phyloP scores from a whole-genome alignment of 2,329 filamentous ascomycete genomes.

The Dothidotthia symphoricarpi region DNA sequence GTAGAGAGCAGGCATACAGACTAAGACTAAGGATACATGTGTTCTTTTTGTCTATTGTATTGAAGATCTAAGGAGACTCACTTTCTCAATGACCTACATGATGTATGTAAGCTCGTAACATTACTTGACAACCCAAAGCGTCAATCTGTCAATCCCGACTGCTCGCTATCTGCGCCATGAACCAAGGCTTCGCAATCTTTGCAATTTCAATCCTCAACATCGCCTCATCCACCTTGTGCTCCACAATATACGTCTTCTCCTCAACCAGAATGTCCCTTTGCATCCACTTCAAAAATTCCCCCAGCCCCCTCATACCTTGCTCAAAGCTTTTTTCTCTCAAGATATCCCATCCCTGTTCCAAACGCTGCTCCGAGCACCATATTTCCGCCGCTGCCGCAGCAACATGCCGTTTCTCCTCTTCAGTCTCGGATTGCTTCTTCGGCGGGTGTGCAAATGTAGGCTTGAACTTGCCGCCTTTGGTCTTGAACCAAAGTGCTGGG shows the following conservation, averaged over 20 bases:
- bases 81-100: too few relatives aligned
- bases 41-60: too few relatives aligned
- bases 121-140: too few relatives aligned
- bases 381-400: slow-evolving; percentile 13
- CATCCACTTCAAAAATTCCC: slow-evolving; percentile 26
- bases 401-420: slow-evolving; percentile 10
- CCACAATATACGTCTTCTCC: slow-evolving; percentile 21
- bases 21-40: too few relatives aligned
- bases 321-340: slow-evolving; percentile 16
- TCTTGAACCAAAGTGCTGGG: slow-evolving; percentile 28
- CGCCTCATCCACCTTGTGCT: slow-evolving; percentile 17
- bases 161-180: slow-evolving; percentile 5
- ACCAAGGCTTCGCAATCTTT: slow-evolving; percentile 28
- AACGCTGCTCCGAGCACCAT: slow-evolving; percentile 22
- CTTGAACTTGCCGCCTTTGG: slow-evolving; percentile 28
- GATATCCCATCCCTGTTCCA: slow-evolving; percentile 31
- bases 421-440: slow-evolving; percentile 7
- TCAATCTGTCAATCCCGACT: too few relatives aligned
- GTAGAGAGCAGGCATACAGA: too few relatives aligned
- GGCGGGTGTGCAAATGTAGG: slow-evolving; percentile 21
- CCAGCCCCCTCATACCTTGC: slow-evolving; percentile 15
- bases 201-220: slow-evolving; percentile 22
- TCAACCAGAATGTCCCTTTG: slow-evolving; percentile 24
- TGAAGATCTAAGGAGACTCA: too few relatives aligned
- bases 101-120: too few relatives aligned